Conservation (phyloP, 202 grass and related monocot species). For the Setaria viridis region DNA sequence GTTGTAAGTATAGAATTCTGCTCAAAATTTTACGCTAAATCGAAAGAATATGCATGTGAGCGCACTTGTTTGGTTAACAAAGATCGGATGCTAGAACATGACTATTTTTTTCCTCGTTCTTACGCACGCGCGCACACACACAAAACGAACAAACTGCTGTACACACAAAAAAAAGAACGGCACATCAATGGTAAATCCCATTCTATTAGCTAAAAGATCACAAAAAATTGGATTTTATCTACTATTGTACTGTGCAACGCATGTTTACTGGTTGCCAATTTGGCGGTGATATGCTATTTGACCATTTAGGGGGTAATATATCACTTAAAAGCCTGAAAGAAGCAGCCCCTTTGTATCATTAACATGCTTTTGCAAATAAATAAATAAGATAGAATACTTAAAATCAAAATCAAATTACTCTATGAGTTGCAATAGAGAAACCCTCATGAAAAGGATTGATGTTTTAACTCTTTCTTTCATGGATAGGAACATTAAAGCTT, state of each 20-base stretch:
- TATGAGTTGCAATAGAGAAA: not conserved
- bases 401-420: constrained; percentile 1
- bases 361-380: not conserved
- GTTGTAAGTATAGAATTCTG: constrained; percentile 10
- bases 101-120: not conserved
- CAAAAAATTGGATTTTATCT: not conserved
- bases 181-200: not conserved
- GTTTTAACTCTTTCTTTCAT: not conserved
- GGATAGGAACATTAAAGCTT: constrained; percentile 6
- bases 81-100: not conserved
- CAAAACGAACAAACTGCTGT: not conserved
- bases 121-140: not conserved
- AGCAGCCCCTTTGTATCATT: constrained; percentile 9
- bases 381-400: not conserved
- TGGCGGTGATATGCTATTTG: not conserved
- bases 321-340: not conserved
- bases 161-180: not conserved
- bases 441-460: not conserved
- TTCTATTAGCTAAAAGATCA: not conserved
- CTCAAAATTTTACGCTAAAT: not conserved
- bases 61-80: constrained; percentile 9
- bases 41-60: not conserved
- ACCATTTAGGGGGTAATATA: not conserved
- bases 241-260: not conserved
- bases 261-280: constrained; percentile 1